Evolutionary conservation across 345 rosid species (phyloP).

Genomic region (Gossypium herbaceum): DNA sequence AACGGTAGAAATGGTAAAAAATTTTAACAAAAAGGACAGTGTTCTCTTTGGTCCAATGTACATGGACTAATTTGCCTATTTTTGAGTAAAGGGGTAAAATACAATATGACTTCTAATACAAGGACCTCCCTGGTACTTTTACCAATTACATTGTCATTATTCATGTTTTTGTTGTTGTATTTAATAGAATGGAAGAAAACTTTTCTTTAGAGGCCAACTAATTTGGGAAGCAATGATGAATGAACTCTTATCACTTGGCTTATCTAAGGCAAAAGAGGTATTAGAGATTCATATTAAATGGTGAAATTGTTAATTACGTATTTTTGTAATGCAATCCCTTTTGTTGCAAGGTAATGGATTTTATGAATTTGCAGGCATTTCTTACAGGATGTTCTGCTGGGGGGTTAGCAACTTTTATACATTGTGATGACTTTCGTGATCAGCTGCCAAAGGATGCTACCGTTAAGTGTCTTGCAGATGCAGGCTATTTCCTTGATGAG

Average conservation of each 20-base stretch:
- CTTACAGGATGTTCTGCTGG: slow-evolving; percentile 98
- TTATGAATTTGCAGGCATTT: slow-evolving; percentile 53
- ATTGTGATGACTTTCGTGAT: slow-evolving; percentile 71
- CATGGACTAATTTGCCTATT: too few relatives aligned
- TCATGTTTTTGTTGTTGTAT: neutral
- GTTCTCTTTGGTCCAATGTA: too few relatives aligned
- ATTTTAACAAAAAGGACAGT: too few relatives aligned
- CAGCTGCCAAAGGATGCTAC: slow-evolving; percentile 56
- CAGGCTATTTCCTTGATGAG: slow-evolving; percentile 16
- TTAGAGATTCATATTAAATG: slow-evolving; percentile 1
- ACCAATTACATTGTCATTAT: neutral
- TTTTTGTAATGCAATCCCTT: neutral
- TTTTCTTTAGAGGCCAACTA: slow-evolving; percentile 86
- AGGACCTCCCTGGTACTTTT: too few relatives aligned
- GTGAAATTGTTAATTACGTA: neutral
- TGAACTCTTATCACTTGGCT: slow-evolving; percentile 64
- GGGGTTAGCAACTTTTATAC: slow-evolving; percentile 82
- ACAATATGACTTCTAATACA: too few relatives aligned
- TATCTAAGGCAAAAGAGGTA: slow-evolving; percentile 74
- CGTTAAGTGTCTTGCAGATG: slow-evolving; percentile 96
- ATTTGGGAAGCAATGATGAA: slow-evolving; percentile 83
- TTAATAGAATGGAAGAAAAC: slow-evolving; percentile 48
- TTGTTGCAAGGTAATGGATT: slow-evolving; percentile 8
- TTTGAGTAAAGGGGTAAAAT: too few relatives aligned
- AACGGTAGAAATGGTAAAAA: too few relatives aligned